phyloP scores from a whole-genome alignment of 345 rosid genomes.

The Physaria fendleri region DNA sequence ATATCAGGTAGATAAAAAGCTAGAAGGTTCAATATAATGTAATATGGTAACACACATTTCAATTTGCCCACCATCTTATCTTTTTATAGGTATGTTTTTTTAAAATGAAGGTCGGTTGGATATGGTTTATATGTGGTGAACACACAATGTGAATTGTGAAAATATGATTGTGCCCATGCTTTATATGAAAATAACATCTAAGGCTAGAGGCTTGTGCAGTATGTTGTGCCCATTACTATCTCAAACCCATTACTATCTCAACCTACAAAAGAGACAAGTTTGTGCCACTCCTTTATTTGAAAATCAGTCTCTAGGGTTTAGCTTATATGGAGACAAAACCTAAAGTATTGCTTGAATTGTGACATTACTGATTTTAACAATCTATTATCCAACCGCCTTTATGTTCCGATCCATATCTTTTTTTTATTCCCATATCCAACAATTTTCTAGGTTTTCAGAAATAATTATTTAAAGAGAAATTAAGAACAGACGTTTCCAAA shows the following conservation, averaged over 20 bases:
- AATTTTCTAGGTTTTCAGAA: too few relatives aligned
- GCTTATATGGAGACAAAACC: not conserved
- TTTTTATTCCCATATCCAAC: too few relatives aligned
- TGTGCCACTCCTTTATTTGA: not conserved
- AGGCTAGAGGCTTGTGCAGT: not conserved
- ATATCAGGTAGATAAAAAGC: too few relatives aligned
- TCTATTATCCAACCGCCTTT: constrained; percentile 9
- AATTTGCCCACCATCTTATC: too few relatives aligned
- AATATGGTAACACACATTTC: too few relatives aligned
- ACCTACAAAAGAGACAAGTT: not conserved
- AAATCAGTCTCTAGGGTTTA: not conserved
- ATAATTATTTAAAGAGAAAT: too few relatives aligned
- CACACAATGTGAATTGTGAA: not conserved
- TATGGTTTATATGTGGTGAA: not conserved
- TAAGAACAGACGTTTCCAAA: too few relatives aligned
- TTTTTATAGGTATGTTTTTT: too few relatives aligned
- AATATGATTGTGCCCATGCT: not conserved
- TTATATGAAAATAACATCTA: not conserved
- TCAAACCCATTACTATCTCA: too few relatives aligned
- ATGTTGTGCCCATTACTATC: too few relatives aligned
- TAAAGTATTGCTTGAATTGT: not conserved
- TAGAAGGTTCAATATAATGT: too few relatives aligned
- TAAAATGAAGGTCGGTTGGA: not conserved
- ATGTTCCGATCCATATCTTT: not conserved
- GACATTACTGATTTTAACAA: not conserved